A percentile compares a stretch with the other conserved stretches of the same genome.
Evolutionary conservation across 306 rosid genomes (phyloP).

Genomic region (Canavalia ensiformis): DNA sequence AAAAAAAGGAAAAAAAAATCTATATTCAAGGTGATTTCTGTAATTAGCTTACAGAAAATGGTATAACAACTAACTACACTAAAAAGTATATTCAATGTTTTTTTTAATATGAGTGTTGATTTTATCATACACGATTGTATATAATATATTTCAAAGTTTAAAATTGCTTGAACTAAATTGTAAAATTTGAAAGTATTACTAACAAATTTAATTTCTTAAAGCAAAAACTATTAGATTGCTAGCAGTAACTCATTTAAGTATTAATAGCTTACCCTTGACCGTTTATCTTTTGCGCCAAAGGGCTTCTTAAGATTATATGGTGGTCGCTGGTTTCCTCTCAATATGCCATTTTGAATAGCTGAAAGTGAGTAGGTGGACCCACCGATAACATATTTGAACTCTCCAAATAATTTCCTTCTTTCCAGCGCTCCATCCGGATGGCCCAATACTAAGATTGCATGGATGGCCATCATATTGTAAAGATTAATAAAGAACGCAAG

Average conservation of each 20-base stretch:
- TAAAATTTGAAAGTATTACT: not conserved
- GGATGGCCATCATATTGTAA: slow-evolving; percentile 95
- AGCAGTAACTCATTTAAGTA: not conserved
- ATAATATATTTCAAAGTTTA: not conserved
- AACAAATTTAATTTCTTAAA: slow-evolving; percentile 5
- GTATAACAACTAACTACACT: not conserved
- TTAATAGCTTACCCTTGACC: slow-evolving; percentile 61
- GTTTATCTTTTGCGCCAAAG: slow-evolving; percentile 82
- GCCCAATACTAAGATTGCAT: slow-evolving; percentile 78
- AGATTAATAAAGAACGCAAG: slow-evolving; percentile 96
- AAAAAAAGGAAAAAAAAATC: not conserved
- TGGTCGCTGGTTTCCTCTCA: slow-evolving; percentile 92
- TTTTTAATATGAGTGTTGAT: not conserved
- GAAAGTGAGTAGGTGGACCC: slow-evolving; percentile 90
- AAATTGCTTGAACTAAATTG: slow-evolving; percentile 12
- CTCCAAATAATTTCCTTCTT: slow-evolving; percentile 80
- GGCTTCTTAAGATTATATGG: slow-evolving; percentile 92
- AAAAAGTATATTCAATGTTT: too few species aligned
- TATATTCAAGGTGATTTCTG: not conserved
- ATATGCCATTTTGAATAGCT: slow-evolving; percentile 89
- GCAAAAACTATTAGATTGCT: not conserved
- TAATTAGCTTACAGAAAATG: slow-evolving; percentile 15
- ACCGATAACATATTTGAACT: slow-evolving; percentile 83
- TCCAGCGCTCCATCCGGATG: slow-evolving; percentile 86
- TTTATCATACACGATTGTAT: not conserved